Evolutionary conservation across 176 grass and related monocot species (phyloP).

Genomic region (Coix lacrymajobi): DNA sequence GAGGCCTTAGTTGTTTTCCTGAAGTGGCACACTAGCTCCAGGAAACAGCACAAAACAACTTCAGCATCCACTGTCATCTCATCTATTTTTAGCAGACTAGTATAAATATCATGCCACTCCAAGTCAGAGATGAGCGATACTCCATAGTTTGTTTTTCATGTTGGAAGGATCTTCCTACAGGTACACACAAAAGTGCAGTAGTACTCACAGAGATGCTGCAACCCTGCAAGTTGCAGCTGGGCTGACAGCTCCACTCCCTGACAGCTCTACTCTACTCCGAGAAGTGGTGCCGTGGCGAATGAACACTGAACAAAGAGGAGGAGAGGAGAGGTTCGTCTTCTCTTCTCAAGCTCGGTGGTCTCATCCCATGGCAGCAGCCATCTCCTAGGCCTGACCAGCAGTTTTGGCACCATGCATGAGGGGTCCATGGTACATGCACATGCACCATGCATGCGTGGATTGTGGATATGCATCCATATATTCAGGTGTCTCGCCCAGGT

Average conservation of each 20-base stretch:
- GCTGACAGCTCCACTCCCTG: neutral
- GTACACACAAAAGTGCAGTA: neutral
- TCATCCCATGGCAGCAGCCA: neutral
- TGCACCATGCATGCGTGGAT: neutral
- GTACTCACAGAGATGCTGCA: neutral
- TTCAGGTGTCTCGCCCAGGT: neutral
- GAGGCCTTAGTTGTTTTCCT: too few species aligned
- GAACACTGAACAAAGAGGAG: neutral
- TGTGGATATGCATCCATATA: neutral
- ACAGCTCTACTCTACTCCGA: too few species aligned
- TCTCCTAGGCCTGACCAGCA: neutral
- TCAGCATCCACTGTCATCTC: neutral
- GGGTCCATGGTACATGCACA: neutral
- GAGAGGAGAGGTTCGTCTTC: slow-evolving; percentile 1
- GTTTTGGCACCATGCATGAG: slow-evolving; percentile 15
- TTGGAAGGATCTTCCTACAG: neutral
- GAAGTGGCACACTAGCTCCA: too few species aligned
- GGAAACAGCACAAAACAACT: neutral
- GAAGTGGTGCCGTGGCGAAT: neutral
- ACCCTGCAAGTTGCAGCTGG: slow-evolving; percentile 5
- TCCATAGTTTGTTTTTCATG: neutral
- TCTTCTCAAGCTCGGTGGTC: slow-evolving; percentile 9
- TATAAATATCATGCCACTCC: too few species aligned
- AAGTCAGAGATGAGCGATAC: neutral
- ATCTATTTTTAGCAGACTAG: neutral